Base-by-base conservation (phyloP, 225 moss, liverwort and hornwort genomes). In the Bryoerythrophyllum caledonicum region DNA sequence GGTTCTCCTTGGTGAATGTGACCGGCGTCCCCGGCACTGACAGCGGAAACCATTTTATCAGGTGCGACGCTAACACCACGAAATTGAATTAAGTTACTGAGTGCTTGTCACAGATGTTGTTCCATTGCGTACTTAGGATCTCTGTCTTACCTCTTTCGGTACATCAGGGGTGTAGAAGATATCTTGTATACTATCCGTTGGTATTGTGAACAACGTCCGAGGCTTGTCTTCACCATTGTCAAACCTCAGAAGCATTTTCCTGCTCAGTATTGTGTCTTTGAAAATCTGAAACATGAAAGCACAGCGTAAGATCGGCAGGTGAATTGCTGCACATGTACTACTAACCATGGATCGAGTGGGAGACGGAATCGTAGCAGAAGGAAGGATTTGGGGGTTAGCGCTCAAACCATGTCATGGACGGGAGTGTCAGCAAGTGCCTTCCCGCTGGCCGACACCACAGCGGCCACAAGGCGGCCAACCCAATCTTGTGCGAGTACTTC, bases 211-310 rank as follows among this genome's bases (percentile, higher is more conserved):
- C 57, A 70, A 19, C 19, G 40, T 20, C 1, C 57, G 26, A 19
- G 53, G 53, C 15, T 53, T 57, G 1, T 57, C 68, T 19, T 40
- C 40, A 26, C 57, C 19, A 40, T 70, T 9, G 38, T 26, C 26
- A 19, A 24, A 55, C 37, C 37, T 38, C 24, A 70, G 12, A n/a
- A 30, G 6, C 27, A 5, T 48, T 49, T 49, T 67, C 51, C 49
- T 67, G 67, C 67, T 51, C n/a, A 67, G 49, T 30, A 30, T 28
- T 28, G 49, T 67, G 28, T 12, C 51, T 30, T 67, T 20, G 67
- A 67, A n/a, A 11, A 67, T 32, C 30, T 67, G 30, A 12, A 12
- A 12, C 67, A 67, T 16, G 16, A 27, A 26, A 19, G 27, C 14
- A 65, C 4, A 65, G 44, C 38, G 65, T 26, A 26, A 26, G 25